Conservation (phyloP, 495 filamentous ascomycete species). For the Mytilinidion resinicola region DNA sequence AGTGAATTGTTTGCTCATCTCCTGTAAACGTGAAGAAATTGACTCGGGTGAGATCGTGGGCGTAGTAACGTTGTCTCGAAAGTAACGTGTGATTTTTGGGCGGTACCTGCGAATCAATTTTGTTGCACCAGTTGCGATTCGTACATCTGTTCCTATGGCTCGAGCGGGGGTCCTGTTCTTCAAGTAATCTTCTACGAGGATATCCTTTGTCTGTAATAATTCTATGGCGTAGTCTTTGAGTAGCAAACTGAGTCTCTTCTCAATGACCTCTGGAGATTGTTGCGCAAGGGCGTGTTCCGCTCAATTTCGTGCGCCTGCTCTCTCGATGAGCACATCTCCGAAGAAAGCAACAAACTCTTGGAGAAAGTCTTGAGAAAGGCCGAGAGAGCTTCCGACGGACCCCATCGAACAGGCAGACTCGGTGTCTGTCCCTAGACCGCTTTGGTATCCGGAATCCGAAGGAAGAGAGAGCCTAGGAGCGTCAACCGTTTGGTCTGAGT, state of each 20-base stretch:
- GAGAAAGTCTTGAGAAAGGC: conserved; percentile 14
- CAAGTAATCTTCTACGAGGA: background rate
- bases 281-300: conserved; percentile 6
- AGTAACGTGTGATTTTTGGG: conserved; percentile 14
- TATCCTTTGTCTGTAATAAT: background rate
- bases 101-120: conserved; percentile 12
- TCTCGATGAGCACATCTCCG: conserved; percentile 11
- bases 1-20: conserved; percentile 4
- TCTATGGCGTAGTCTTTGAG: conserved; percentile 9
- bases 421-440: conserved; percentile 11
- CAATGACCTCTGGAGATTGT: background rate
- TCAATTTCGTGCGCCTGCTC: conserved; percentile 6
- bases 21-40: background rate
- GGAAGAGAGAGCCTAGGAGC: background rate
- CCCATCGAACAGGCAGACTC: conserved; percentile 11
- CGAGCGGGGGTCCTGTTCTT: background rate
- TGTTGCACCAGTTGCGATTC: conserved; percentile 3
- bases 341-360: conserved; percentile 16
- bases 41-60: background rate
- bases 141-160: background rate
- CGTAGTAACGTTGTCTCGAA: conserved; percentile 6
- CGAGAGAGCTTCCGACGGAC: conserved; percentile 11
- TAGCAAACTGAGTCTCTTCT: background rate
- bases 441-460: conserved; percentile 16
- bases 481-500: no score